Conservation (phyloP, 768 basidiomycete species). For the Suillus occidentalis region DNA sequence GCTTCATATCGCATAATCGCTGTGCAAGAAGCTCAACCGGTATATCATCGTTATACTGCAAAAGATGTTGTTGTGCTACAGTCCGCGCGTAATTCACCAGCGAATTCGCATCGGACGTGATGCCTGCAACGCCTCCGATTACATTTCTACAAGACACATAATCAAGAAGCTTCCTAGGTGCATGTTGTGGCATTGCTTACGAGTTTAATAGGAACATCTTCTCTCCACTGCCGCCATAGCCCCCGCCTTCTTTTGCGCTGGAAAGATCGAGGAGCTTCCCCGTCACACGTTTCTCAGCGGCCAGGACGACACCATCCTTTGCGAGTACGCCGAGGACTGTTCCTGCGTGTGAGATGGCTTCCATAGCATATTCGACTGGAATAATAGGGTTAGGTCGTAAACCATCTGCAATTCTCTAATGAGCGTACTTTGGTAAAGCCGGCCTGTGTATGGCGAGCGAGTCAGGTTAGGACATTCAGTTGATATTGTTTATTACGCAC, state of each 20-base stretch:
- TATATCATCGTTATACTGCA: slow-evolving; percentile 95
- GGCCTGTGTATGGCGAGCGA: slow-evolving; percentile 51
- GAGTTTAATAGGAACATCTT: slow-evolving; percentile 96
- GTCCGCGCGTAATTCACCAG: slow-evolving; percentile 92
- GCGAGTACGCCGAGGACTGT: slow-evolving; percentile 92
- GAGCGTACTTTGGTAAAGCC: slow-evolving; percentile 89
- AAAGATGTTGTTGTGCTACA: slow-evolving; percentile 85
- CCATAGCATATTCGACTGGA: slow-evolving; percentile 99
- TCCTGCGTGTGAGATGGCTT: slow-evolving; percentile 95
- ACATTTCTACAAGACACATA: slow-evolving; percentile 67
- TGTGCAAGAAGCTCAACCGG: slow-evolving; percentile 96
- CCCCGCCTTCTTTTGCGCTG: slow-evolving; percentile 72
- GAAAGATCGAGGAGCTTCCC: slow-evolving; percentile 95
- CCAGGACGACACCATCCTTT: slow-evolving; percentile 87
- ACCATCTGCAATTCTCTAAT: not conserved
- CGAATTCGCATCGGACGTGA: slow-evolving; percentile 97
- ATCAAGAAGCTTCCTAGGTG: not conserved
- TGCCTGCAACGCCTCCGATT: slow-evolving; percentile 91
- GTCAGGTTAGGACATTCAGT: slow-evolving; percentile 10
- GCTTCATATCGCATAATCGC: slow-evolving; percentile 94
- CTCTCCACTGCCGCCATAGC: slow-evolving; percentile 95
- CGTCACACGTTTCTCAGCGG: slow-evolving; percentile 97
- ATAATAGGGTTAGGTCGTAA: slow-evolving; percentile 9
- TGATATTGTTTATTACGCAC: slow-evolving; percentile 40
- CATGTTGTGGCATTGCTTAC: slow-evolving; percentile 42